Conservation (phyloP, 345 rosid species). For the Salix brachista region DNA sequence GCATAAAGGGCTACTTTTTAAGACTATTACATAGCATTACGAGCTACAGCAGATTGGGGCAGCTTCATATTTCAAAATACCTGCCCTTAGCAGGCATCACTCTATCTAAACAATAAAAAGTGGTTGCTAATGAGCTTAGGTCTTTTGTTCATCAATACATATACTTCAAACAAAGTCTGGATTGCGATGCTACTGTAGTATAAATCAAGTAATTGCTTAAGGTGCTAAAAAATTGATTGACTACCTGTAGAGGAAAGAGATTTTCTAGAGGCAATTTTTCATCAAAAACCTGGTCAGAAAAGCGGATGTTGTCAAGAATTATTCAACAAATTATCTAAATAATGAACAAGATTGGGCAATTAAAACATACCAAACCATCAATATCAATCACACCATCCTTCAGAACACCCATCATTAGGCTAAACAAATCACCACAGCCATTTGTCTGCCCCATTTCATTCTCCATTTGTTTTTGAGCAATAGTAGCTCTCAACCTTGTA, state of each 20-base stretch:
- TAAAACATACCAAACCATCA: conserved; percentile 79
- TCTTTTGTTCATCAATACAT: background rate
- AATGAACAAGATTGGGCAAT: conserved; percentile 4
- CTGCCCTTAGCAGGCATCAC: background rate
- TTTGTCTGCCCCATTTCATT: conserved; percentile 68
- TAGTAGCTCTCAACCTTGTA: conserved; percentile 80
- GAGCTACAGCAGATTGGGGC: background rate
- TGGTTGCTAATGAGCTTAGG: background rate
- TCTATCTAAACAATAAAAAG: background rate
- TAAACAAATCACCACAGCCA: conserved; percentile 80
- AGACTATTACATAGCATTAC: background rate
- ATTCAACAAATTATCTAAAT: background rate
- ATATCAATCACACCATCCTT: conserved; percentile 93
- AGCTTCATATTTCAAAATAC: background rate
- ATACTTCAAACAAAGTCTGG: background rate
- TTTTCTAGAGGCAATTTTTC: conserved; percentile 83
- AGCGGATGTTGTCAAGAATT: background rate
- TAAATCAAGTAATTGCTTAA: background rate
- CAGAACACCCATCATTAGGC: conserved; percentile 77
- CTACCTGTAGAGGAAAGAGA: conserved; percentile 90
- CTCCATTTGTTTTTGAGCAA: conserved; percentile 93
- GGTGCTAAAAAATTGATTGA: background rate
- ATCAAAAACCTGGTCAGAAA: conserved; percentile 62
- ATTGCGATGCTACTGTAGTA: background rate
- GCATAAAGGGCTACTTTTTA: background rate